phyloP scores from a whole-genome alignment of 805 yeast genomes.

The Metschnikowia amazonensis region DNA sequence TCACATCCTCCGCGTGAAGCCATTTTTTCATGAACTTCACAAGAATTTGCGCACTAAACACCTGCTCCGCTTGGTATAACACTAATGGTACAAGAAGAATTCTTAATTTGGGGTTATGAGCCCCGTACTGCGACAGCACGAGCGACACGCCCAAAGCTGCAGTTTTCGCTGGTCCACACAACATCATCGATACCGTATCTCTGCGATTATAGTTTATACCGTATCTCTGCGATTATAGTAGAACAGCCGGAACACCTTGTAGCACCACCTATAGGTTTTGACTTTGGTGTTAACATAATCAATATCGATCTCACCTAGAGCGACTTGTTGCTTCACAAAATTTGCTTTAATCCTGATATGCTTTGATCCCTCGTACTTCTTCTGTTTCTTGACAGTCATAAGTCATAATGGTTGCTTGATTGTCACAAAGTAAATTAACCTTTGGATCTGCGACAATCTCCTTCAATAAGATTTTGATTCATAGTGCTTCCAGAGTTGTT shows the following conservation, averaged over 20 bases:
- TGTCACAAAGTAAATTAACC: background rate
- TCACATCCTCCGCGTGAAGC: constrained; percentile 44
- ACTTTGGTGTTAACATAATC: background rate
- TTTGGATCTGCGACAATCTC: background rate
- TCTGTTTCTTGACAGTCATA: background rate
- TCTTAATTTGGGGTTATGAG: constrained; percentile 58
- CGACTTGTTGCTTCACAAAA: background rate
- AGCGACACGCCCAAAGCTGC: constrained; percentile 89
- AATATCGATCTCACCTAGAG: too few species aligned
- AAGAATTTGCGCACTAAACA: constrained; percentile 70
- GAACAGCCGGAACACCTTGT: constrained; percentile 54
- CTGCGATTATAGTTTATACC: too few species aligned
- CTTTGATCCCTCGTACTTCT: background rate
- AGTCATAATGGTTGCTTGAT: background rate
- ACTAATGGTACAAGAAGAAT: constrained; percentile 76
- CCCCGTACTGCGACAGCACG: constrained; percentile 75
- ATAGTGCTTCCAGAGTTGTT: background rate
- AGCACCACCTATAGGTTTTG: constrained; percentile 42
- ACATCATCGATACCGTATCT: constrained; percentile 76
- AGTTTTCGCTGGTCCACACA: constrained; percentile 91
- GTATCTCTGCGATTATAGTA: constrained; percentile 63
- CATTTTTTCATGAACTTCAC: constrained; percentile 66
- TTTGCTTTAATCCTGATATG: background rate
- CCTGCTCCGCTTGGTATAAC: constrained; percentile 84
- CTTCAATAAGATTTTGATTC: background rate